phyloP scores from a whole-genome alignment of 2,329 filamentous ascomycete genomes.

The Teratosphaeria viscida region DNA sequence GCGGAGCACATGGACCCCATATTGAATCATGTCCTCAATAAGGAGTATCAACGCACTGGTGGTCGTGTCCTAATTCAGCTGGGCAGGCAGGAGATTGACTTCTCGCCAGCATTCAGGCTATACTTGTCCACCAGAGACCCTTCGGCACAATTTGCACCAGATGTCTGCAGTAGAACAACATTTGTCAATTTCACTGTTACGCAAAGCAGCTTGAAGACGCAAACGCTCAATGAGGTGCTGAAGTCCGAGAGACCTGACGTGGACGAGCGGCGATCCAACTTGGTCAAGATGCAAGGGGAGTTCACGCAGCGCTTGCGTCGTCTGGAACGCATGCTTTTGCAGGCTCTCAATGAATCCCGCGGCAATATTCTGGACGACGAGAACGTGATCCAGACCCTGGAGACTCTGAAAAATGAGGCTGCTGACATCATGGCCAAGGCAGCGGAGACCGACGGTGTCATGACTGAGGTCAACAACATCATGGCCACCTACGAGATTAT shows the following conservation, averaged over 20 bases:
- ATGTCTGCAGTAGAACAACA: constrained; percentile 95
- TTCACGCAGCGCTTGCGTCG: constrained; percentile 97
- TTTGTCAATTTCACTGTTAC: constrained; percentile 99
- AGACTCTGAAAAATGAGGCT: constrained; percentile 95
- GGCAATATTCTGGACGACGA: constrained; percentile 98
- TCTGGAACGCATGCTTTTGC: constrained; percentile 84
- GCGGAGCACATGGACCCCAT: constrained; percentile 95
- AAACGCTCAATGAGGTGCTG: constrained; percentile 92
- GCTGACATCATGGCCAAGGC: constrained; percentile 95
- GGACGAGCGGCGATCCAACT: constrained; percentile 87
- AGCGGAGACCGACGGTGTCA: constrained; percentile 90
- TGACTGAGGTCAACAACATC: constrained; percentile 94
- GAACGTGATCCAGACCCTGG: constrained; percentile 92
- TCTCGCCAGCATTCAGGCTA: constrained; percentile 90
- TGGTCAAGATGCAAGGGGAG: constrained; percentile 97
- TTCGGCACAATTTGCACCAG: constrained; percentile 87
- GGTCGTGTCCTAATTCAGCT: constrained; percentile 97
- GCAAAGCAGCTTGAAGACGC: constrained; percentile 95
- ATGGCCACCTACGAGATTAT: constrained; percentile 90
- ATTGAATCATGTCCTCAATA: constrained; percentile 96
- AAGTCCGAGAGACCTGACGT: constrained; percentile 97
- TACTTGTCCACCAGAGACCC: constrained; percentile 94
- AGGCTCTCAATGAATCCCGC: constrained; percentile 92
- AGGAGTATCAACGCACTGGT: constrained; percentile 97
- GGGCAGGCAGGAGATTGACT: constrained; percentile 97